A percentile compares a stretch with the other conserved stretches of the same genome.
These are phyloP conservation scores for Podaxis pistillaris DNA, from an alignment of 768 basidiomycete species.

Conservation along the genomic window DNA sequence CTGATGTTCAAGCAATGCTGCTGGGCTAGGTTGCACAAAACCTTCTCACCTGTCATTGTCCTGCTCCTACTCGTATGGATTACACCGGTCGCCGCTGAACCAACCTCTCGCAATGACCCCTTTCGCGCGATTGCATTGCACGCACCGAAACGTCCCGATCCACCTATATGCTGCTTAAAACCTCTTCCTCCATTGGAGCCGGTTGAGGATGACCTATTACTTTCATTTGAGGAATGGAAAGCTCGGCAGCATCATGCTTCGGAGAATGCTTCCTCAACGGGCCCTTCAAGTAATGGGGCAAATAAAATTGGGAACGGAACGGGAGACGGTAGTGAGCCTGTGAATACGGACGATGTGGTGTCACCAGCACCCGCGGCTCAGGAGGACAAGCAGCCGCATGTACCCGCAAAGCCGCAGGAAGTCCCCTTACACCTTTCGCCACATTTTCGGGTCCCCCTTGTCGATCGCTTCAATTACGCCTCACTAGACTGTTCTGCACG, in stretches of 20 bases:
- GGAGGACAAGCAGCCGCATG: constrained; percentile 20
- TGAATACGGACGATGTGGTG: constrained; percentile 9
- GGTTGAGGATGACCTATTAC: constrained; percentile 60
- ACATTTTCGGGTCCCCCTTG: constrained; percentile 70
- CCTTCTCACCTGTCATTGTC: constrained; percentile 9
- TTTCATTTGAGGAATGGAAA: constrained; percentile 91
- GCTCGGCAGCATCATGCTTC: constrained; percentile 53
- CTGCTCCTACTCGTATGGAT: constrained; percentile 19
- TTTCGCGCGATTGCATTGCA: constrained; percentile 56
- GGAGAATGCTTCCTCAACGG: constrained; percentile 27
- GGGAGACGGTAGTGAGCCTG: constrained; percentile 13
- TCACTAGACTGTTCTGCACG: constrained; percentile 90
- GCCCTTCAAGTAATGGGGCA: constrained; percentile 12
- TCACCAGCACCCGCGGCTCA: constrained; percentile 3
- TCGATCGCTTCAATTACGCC: constrained; percentile 94
- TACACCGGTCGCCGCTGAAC: constrained; percentile 31
- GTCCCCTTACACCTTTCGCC: constrained; percentile 41
- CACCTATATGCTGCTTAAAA: constrained; percentile 68
- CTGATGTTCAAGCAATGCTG: constrained; percentile 5
- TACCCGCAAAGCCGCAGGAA: constrained; percentile 21
- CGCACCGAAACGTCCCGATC: constrained; percentile 48
- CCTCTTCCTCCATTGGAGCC: constrained; percentile 46
- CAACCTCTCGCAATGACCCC: constrained; percentile 49
- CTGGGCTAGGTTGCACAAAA: constrained; percentile 7
- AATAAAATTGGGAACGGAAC: constrained; percentile 8